phyloP scores from a whole-genome alignment of 2,329 filamentous ascomycete genomes.

The Aspergillus ochraceoroseus region DNA sequence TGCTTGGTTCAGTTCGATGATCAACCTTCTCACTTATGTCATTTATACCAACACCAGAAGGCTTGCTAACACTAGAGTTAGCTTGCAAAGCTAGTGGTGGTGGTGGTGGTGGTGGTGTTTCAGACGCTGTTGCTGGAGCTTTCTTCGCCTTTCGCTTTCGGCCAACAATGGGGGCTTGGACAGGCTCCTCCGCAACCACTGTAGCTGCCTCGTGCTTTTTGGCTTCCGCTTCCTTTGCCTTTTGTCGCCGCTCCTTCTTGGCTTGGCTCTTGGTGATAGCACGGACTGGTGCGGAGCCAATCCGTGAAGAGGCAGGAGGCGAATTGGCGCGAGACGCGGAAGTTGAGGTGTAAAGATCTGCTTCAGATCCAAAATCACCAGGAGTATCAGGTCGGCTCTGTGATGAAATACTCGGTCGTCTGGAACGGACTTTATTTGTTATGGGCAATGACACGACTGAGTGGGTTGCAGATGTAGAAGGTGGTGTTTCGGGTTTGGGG shows the following conservation, averaged over 20 bases:
- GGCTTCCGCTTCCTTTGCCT: constrained; percentile 45
- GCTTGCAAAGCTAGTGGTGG: no score
- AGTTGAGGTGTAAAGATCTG: constrained; percentile 53
- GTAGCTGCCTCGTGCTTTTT: constrained; percentile 40
- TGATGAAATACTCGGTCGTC: constrained; percentile 48
- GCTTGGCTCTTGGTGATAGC: constrained; percentile 58
- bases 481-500: constrained; percentile 47
- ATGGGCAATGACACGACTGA: constrained; percentile 32
- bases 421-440: constrained; percentile 31
- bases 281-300: constrained; percentile 57
- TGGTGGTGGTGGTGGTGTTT: no score
- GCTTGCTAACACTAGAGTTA: constrained; percentile 12
- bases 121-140: constrained; percentile 29
- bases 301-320: constrained; percentile 48
- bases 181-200: constrained; percentile 46
- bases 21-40: constrained; percentile 24
- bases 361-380: constrained; percentile 56
- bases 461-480: constrained; percentile 30
- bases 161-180: constrained; percentile 58
- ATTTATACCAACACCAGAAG: constrained; percentile 11
- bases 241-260: constrained; percentile 55
- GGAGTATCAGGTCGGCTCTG: constrained; percentile 58
- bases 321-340: constrained; percentile 58
- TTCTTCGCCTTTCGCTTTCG: constrained; percentile 58
- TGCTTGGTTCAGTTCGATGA: constrained; percentile 9